Evolutionary conservation across 495 filamentous ascomycete genomes (phyloP), one percentile per base, ranked within the genome.

Genomic region (Tuber magnatum): DNA sequence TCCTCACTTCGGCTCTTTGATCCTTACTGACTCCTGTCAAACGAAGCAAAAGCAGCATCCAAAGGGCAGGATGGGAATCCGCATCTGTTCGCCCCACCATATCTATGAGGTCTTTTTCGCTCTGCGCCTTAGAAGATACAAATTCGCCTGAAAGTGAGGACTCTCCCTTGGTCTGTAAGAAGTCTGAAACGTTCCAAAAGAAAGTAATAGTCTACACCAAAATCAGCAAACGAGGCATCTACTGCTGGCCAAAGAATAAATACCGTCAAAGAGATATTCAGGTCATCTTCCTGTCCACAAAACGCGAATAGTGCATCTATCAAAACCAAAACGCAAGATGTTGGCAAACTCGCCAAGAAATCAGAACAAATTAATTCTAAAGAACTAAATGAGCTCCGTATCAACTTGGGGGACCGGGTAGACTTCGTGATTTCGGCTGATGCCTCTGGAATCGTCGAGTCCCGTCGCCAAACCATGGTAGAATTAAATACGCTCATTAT

Each of bases 171-270:
- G 81, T 77, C 73, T 83, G 81, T 39, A 98, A 87, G 76, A 92
- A 96, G 82, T 97, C 94, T 3, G 95, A 97, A 20, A 97, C 88
- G 76, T 93, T 93, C 91, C 93, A 97, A 84, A 97, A 97, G 81
- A 96, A 96, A 0, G 94, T 97, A 18, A 95, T 91, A 2, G 93
- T 94, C 56, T 65, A 35, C 56, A 65, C 56, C 28, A 20, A 35
- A 84, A 84, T 48, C 68, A 2, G 35, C 39, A 39, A 3, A n/a
- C 8, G 69, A 28, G 1, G 0, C 6, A 22, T 20, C 1, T 38
- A 10, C 41, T 28, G 44, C 12, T 0, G 80, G 88, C 83, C 85
- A 91, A 91, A 65, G 56, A 18, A 65, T 20, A 65, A 35, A 14
- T 65, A 65, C 56, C 24, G 96, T 97, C 24, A 99, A 85, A 0